Base-by-base conservation (phyloP, 306 rosid species). In the Prunus salicina region DNA sequence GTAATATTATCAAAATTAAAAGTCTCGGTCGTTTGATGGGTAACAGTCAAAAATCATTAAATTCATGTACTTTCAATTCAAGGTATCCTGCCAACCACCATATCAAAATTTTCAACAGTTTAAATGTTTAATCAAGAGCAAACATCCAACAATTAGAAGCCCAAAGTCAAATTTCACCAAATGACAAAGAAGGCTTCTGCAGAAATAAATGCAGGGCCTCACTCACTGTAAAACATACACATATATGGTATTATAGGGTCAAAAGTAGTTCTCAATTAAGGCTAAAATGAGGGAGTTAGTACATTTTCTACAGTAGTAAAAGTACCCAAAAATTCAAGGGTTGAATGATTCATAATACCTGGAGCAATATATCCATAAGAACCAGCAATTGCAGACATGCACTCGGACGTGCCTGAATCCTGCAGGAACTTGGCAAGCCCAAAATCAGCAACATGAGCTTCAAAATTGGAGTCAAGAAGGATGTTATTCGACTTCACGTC, bases 341-440 rank as follows among this genome's bases (percentile, higher is more conserved):
- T 30, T 71, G 76, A 84, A 67, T 13, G 67, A 72, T 11, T 46
- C 14, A 28, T 61, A 3, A 24, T 89, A 94, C 98, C 98, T 79
- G 98, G 98, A 52, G 98, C 98, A 61, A 92, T 94, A 86, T 94
- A 94, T 81, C 98, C 98, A 60, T 94, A 94, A 56, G 98, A 94
- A 68, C 98, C 98, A 52, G 98, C 98, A 84, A 94, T 94, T 30
- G 96, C 98, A 24, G 98, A 94, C 98, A 94, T 94, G 88, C 97
- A 94, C 72, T 94, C 98, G 5, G 98, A 94, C 32, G 98, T 92
- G 53, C 98, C 98, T 1, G 98, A 94, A 78, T 94, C 98, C 84
- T 94, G 98, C 58, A 94, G 87, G 79, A 94, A 94, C 90, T 94
- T 94, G 82, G 98, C 98, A 45, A 94, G 97, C 67, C 98, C 98